A percentile compares a stretch with the other conserved stretches of the same genome.
Conservation (phyloP, 345 rosid species). For the Toxicodendron radicans region DNA sequence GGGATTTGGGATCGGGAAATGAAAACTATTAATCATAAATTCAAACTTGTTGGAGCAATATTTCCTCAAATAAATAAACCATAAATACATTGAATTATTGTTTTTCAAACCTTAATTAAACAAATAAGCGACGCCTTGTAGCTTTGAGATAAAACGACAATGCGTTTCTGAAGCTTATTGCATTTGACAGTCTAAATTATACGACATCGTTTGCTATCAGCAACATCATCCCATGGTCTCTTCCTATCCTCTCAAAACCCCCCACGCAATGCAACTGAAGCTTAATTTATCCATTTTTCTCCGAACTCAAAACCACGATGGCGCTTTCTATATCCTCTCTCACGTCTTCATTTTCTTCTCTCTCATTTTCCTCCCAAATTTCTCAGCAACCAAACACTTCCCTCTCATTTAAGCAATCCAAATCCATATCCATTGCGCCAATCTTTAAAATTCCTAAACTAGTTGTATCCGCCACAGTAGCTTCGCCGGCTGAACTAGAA, state of each 20-base stretch:
- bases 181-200: background rate
- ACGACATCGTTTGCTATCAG: constrained; percentile 12
- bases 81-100: no score
- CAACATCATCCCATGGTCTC: background rate
- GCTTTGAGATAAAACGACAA: background rate
- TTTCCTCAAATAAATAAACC: no score
- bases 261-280: background rate
- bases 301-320: constrained; percentile 29
- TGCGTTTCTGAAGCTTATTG: background rate
- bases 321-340: constrained; percentile 62
- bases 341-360: constrained; percentile 65
- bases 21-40: no score
- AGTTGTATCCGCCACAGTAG: constrained; percentile 54
- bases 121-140: background rate
- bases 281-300: background rate
- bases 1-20: no score
- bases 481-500: constrained; percentile 42
- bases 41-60: no score
- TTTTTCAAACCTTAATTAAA: no score
- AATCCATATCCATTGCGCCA: constrained; percentile 30
- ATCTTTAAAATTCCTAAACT: constrained; percentile 36
- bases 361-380: constrained; percentile 75
- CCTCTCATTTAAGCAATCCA: constrained; percentile 38
- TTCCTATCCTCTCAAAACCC: background rate
- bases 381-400: constrained; percentile 44